Conservation (phyloP, 2,329 filamentous ascomycete genomes). For the Fusarium ambrosium region DNA sequence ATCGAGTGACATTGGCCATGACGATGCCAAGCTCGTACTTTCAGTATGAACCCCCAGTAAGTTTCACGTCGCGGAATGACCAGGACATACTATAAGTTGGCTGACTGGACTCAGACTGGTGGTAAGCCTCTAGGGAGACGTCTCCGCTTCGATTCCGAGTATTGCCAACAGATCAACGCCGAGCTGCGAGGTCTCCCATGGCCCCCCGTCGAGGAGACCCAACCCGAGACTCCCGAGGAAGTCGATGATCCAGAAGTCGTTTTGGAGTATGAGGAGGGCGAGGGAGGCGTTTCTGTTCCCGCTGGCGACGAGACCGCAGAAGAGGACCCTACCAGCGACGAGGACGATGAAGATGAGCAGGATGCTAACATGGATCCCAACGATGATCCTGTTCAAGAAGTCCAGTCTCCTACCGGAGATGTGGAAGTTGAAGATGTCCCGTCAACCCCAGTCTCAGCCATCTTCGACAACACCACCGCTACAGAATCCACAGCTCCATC, state of each 20-base stretch:
- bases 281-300: background rate
- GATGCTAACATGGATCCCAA: background rate
- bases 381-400: background rate
- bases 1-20: conserved; percentile 58
- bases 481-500: background rate
- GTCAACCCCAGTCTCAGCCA: background rate
- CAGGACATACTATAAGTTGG: background rate
- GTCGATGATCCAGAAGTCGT: background rate
- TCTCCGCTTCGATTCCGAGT: conserved; percentile 50
- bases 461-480: background rate
- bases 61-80: conserved; percentile 27
- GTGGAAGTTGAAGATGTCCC: background rate
- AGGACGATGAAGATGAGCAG: background rate
- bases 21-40: conserved; percentile 53
- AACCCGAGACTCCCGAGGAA: background rate
- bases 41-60: conserved; percentile 63
- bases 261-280: conserved; percentile 4
- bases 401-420: background rate
- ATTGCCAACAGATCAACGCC: conserved; percentile 53
- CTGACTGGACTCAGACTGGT: conserved; percentile 45
- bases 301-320: no score
- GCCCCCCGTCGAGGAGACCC: conserved; percentile 35
- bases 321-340: background rate
- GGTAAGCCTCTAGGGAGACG: conserved; percentile 56
- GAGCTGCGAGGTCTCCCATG: conserved; percentile 47